A percentile compares a stretch with the other conserved stretches of the same genome.
phyloP scores from a whole-genome alignment of 345 rosid species.

The Xanthoceras sorbifolium region DNA sequence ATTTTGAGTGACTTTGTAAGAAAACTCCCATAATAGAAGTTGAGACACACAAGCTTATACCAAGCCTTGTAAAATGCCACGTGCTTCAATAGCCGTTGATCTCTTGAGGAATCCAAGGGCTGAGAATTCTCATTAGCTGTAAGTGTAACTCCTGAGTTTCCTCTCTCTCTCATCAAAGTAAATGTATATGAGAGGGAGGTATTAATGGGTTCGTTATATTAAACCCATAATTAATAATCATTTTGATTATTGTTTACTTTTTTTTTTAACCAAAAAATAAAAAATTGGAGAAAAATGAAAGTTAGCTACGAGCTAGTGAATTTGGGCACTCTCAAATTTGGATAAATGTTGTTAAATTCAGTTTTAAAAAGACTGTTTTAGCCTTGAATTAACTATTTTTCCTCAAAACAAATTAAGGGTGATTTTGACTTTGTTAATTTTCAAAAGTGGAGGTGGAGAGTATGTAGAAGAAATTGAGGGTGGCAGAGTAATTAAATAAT shows the following conservation, averaged over 20 bases:
- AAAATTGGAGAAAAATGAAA: constrained; percentile 23
- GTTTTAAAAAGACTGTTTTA: constrained; percentile 4
- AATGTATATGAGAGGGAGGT: too few species aligned
- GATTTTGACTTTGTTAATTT: neutral
- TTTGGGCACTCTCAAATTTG: neutral
- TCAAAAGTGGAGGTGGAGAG: too few species aligned
- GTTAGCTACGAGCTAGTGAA: neutral
- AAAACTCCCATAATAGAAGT: constrained; percentile 29
- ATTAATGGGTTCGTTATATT: constrained; percentile 47
- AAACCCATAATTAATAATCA: constrained; percentile 29
- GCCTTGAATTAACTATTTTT: neutral
- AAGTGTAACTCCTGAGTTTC: constrained; percentile 72
- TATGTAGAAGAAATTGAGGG: neutral
- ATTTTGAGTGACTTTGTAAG: constrained; percentile 7
- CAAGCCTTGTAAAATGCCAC: constrained; percentile 41
- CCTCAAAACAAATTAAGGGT: neutral
- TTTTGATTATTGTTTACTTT: too few species aligned
- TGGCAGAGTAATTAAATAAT: too few species aligned
- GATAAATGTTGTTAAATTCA: neutral
- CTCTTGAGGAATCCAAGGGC: constrained; percentile 39
- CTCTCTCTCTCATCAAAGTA: too few species aligned
- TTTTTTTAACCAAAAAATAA: too few species aligned
- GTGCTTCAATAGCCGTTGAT: constrained; percentile 39
- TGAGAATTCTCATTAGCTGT: constrained; percentile 28
- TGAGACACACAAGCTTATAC: constrained; percentile 33